Percentiles rank a stretch among this genome's conserved stretches.
phyloP scores from a whole-genome alignment of 2,329 filamentous ascomycete genomes.

The Talaromyces sp. region DNA sequence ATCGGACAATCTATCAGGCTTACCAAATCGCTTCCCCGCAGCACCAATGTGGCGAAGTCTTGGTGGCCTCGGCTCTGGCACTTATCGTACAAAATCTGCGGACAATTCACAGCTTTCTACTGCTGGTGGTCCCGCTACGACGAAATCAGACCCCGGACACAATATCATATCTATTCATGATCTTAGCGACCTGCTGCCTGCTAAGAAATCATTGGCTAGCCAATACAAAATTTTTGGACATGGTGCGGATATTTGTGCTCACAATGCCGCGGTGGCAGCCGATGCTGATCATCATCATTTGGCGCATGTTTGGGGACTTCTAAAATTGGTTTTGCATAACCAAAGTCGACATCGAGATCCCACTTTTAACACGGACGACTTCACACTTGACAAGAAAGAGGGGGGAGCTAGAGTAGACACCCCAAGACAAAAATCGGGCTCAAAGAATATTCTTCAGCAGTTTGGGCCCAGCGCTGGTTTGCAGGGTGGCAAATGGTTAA shows the following conservation, averaged over 20 bases:
- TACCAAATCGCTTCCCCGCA: constrained; percentile 47
- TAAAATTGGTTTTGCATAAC: constrained; percentile 71
- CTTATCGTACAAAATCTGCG: constrained; percentile 52
- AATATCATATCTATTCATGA: constrained; percentile 72
- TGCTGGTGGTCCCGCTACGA: constrained; percentile 43
- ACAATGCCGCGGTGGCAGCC: constrained; percentile 76
- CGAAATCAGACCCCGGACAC: constrained; percentile 46
- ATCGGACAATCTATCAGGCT: constrained; percentile 39
- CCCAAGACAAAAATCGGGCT: constrained; percentile 32
- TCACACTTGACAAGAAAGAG: constrained; percentile 40
- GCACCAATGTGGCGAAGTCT: constrained; percentile 49
- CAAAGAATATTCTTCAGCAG: constrained; percentile 17
- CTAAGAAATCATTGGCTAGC: constrained; percentile 69
- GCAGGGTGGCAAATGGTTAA: constrained; percentile 52
- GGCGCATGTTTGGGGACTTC: constrained; percentile 77
- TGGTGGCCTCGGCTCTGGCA: constrained; percentile 40
- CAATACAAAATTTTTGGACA: constrained; percentile 82
- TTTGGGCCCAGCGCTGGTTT: constrained; percentile 53
- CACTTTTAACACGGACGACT: constrained; percentile 61
- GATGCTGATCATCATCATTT: constrained; percentile 67
- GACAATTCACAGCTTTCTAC: constrained; percentile 48
- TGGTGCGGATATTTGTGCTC: constrained; percentile 72
- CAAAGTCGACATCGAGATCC: constrained; percentile 67
- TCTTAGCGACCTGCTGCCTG: constrained; percentile 67
- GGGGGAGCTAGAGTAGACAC: constrained; percentile 32